phyloP scores from a whole-genome alignment of 495 filamentous ascomycete species.

The Penicillium flavigenum region DNA sequence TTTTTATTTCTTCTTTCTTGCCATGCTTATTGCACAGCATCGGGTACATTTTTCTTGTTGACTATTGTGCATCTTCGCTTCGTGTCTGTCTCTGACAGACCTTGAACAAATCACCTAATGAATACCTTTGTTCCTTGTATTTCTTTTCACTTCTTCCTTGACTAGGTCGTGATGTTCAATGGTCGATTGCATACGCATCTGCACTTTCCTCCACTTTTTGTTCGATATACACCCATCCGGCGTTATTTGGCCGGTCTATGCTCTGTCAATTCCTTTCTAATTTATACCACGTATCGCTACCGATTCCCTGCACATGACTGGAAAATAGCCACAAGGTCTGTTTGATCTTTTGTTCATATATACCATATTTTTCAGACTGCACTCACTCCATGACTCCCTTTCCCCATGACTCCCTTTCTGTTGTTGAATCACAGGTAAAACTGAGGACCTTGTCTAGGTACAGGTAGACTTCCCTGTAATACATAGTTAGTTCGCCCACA shows the following conservation, averaged over 20 bases:
- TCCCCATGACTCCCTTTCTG: too few relatives aligned
- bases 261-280: background rate
- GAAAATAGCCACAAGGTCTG: slow-evolving; percentile 2
- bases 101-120: slow-evolving; percentile 18
- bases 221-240: slow-evolving; percentile 6
- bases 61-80: slow-evolving; percentile 12
- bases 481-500: too few relatives aligned
- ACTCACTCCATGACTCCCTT: too few relatives aligned
- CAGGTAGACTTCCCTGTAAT: too few relatives aligned
- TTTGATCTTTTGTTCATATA: slow-evolving; percentile 1
- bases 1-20: slow-evolving; percentile 13
- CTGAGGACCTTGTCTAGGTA: too few relatives aligned
- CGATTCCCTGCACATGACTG: slow-evolving; percentile 18
- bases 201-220: background rate
- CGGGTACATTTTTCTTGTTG: slow-evolving; percentile 21
- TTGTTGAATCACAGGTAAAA: too few relatives aligned
- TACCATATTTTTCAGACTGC: background rate
- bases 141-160: background rate
- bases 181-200: too few relatives aligned
- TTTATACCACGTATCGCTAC: background rate
- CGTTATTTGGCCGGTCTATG: slow-evolving; percentile 2
- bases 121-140: slow-evolving; percentile 11
- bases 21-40: slow-evolving; percentile 15
- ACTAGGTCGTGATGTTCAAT: too few relatives aligned
- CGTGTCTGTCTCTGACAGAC: slow-evolving; percentile 20